These are phyloP conservation scores for Tuber calosporum DNA, from an alignment of 495 filamentous ascomycete species.

Conservation along the genomic window DNA sequence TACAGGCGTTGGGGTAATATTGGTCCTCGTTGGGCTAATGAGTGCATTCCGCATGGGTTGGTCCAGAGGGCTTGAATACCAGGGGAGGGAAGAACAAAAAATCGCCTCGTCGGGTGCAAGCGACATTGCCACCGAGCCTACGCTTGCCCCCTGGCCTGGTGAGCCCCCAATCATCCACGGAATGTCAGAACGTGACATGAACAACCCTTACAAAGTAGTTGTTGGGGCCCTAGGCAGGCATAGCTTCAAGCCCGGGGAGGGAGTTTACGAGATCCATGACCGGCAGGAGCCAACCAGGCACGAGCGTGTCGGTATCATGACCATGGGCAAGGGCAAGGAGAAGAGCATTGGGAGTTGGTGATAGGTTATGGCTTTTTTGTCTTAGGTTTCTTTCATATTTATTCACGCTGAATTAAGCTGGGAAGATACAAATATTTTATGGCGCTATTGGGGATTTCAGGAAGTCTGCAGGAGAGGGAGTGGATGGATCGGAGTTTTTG, in stretches of 20 bases:
- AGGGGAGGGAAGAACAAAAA: slow-evolving; percentile 2
- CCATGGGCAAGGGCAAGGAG: slow-evolving; percentile 5
- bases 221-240: slow-evolving; percentile 20
- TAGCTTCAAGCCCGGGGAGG: slow-evolving; percentile 27
- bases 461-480: slow-evolving; percentile 17
- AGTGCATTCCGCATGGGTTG: slow-evolving; percentile 32
- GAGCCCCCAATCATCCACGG: slow-evolving; percentile 11
- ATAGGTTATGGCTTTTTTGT: neutral
- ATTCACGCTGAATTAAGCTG: neutral
- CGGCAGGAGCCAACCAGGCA: neutral
- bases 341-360: slow-evolving; percentile 21
- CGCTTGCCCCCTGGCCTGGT: slow-evolving; percentile 13
- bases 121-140: neutral
- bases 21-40: slow-evolving; percentile 30
- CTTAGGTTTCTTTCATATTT: neutral
- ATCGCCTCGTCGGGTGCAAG: neutral
- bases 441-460: neutral
- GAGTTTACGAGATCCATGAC: slow-evolving; percentile 28
- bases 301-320: neutral
- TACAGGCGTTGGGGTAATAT: slow-evolving; percentile 14
- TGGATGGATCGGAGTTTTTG: slow-evolving; percentile 10
- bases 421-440: neutral
- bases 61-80: slow-evolving; percentile 25
- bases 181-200: slow-evolving; percentile 22
- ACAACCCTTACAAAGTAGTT: neutral